Base-by-base conservation (phyloP, 768 basidiomycete genomes). In the Termitomyces sp. region DNA sequence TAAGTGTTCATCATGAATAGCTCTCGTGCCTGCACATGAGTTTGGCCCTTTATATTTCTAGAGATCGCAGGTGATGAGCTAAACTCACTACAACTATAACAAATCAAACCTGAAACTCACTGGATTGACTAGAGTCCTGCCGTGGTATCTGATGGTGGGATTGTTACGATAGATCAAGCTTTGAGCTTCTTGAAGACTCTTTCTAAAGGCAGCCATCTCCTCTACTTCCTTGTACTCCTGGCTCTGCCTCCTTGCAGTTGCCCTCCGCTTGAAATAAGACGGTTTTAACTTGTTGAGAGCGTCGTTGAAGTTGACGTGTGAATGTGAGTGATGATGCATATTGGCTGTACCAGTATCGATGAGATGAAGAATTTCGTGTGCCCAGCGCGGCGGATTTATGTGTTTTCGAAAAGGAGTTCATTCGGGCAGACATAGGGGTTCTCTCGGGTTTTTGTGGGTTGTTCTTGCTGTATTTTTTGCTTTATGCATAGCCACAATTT, bases 41-140 rank as follows among this genome's bases (percentile, higher is more conserved):
- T 62, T 50, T 26, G 28, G 40, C n/a, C 57, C 57, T 28, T 3
- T 52, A 14, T 53, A 61, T 3, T 35, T 42, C 60, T 61, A 48
- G 7, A 38, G 23, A 17, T 14, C 1, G 9, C 2, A 19, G 11
- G 19, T 35, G 8, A 50, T 47, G 15, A 49, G 51, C 3, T 1
- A 43, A n/a, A 19, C 0, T 28, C 19, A 2, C 11, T 17, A 5
- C 35, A 1, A 14, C 1, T 2, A 7, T 5, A 21, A 15, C 2
- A 17, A 55, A 31, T 44, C 10, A 21, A 21, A 31, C 1, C 0
- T 23, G 50, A 19, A 35, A 1, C 55, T 56, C 47, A 59, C 57
- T 12, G 57, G 51, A 35, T 59, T 59, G 3, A 56, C 31, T 5
- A 62, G 33, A 28, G 44, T 56, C 26, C 21, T 52, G 5, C 50